Percentiles rank a stretch among this genome's conserved stretches.
phyloP scores from a whole-genome alignment of 441 rosid genomes.

The Francoa sonchifolia region DNA sequence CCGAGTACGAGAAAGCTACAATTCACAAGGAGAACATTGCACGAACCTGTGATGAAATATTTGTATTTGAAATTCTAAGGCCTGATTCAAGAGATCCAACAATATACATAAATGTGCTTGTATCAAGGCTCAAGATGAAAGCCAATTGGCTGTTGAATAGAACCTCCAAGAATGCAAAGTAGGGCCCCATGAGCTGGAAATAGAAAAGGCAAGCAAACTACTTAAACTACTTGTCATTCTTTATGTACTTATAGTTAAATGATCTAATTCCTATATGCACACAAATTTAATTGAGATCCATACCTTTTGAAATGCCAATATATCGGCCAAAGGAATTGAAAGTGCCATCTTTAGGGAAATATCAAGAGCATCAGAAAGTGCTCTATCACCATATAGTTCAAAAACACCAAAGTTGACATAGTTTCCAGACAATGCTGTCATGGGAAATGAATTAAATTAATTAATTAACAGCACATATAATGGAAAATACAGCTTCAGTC shows the following conservation, averaged over 20 bases:
- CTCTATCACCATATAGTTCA: slow-evolving; percentile 98
- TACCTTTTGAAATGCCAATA: slow-evolving; percentile 89
- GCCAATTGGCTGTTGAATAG: slow-evolving; percentile 65
- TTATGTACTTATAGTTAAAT: too few species aligned
- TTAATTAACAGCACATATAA: too few species aligned
- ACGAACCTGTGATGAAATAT: slow-evolving; percentile 87
- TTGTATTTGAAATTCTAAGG: slow-evolving; percentile 76
- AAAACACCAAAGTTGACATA: slow-evolving; percentile 97
- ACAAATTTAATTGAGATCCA: background rate
- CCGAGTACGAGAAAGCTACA: too few species aligned
- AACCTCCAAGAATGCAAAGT: slow-evolving; percentile 90
- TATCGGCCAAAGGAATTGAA: slow-evolving; percentile 88
- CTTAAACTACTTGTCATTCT: too few species aligned
- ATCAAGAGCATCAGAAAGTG: slow-evolving; percentile 93
- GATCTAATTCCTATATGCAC: too few species aligned
- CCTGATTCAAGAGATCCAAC: slow-evolving; percentile 97
- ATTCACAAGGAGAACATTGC: too few species aligned
- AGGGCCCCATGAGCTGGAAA: slow-evolving; percentile 85
- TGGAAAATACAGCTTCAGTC: too few species aligned
- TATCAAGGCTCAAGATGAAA: slow-evolving; percentile 69
- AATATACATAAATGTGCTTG: slow-evolving; percentile 85
- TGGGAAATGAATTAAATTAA: slow-evolving; percentile 3
- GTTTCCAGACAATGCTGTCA: slow-evolving; percentile 90
- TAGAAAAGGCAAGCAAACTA: too few species aligned
- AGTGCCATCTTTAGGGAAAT: slow-evolving; percentile 77